Evolutionary conservation across 2,329 filamentous ascomycete species (phyloP), one percentile per base, ranked within the genome.

Genomic region (Blastomyces percursus): DNA sequence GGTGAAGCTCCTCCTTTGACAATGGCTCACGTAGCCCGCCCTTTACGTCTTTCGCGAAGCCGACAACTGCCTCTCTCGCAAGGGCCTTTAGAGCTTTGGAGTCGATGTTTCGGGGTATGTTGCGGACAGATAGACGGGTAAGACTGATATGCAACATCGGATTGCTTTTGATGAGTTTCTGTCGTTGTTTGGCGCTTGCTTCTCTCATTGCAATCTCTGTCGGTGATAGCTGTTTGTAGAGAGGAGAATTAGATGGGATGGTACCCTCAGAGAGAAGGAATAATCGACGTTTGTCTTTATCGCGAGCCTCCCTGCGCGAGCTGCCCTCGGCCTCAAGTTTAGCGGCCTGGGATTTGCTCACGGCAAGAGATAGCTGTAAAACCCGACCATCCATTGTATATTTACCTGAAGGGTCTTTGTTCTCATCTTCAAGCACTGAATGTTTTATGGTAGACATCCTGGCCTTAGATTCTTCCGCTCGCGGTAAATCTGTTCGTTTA

Each of bases 361-460:
- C 92, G 7, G 94, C 94, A 62, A 87, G 87, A 2, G 90, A 84
- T 30, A 99, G 81, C 68, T 93, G 89, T 7, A 99, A 80, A 19
- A 96, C 84, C 64, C 94, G 90, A 4, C 92, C 91, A 51, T 96
- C 90, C 57, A 99, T 81, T 0, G 92, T 97, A 78, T 96, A 99
- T 68, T 84, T 85, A 61, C 94, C 94, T 48, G 85, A 85, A 0
- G 87, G 85, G 70, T 99, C 95, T 19, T 86, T 82, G 54, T 85
- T 85, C 67, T 95, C 91, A 72, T 96, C 87, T 72, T 97, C 89
- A 19, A 99, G 82, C 44, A 99, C 84, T 0, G 94, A 97, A 66
- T 88, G 87, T 69, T 89, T 88, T 65, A 84, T 77, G n/a, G 79
- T 70, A 44, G 72, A 69, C 66, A 71, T 74, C 69, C 71, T 78